Evolutionary conservation across 176 grass and related monocot genomes (phyloP), one percentile per base, ranked within the genome.

Genomic region (Alloteropsis semialata): DNA sequence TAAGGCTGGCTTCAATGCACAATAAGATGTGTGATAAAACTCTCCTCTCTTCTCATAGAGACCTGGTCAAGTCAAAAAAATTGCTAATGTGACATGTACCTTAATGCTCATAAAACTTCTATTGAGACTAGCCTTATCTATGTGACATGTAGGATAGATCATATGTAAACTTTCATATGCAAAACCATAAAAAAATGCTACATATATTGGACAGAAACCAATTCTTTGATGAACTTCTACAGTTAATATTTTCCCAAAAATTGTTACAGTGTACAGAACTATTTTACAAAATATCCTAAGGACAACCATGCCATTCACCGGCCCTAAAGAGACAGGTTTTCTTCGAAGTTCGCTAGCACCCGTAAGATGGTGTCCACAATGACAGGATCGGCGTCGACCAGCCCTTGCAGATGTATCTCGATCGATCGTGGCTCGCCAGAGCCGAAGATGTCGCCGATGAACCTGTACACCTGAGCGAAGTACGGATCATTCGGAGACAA

Each of bases 361-460:
- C 38, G 13, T 1, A 42, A 25, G 22, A 69, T 69, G 65, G 82
- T 62, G 71, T 65, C 79, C 27, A 39, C 33, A 64, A 87, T 77
- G 22, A 39, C 32, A 16, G 86, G 81, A 42, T 86, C 85, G 65
- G 81, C 30, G 34, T 84, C 67, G 30, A 78, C 32, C 51, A 86
- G 82, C 17, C 82, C 88, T 49, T 75, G 41, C 10, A 83, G 57
- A 69, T 80, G 71, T 13, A 72, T 34, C 82, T 88, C 78, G 5
- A 78, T 55, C 32, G 76, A 62, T 36, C 80, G 75, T 4, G 33
- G 44, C 63, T 53, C 84, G 41, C 70, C 81, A 11, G 89, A 87
- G 74, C 87, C 84, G 70, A 94, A 91, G 72, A 92, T 74, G 59
- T 87, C 86, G 46, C 92, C 92, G 33, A 94, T 58, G 66, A 94